Base-by-base conservation (phyloP, 306 rosid genomes). In the Prunus dulcis region DNA sequence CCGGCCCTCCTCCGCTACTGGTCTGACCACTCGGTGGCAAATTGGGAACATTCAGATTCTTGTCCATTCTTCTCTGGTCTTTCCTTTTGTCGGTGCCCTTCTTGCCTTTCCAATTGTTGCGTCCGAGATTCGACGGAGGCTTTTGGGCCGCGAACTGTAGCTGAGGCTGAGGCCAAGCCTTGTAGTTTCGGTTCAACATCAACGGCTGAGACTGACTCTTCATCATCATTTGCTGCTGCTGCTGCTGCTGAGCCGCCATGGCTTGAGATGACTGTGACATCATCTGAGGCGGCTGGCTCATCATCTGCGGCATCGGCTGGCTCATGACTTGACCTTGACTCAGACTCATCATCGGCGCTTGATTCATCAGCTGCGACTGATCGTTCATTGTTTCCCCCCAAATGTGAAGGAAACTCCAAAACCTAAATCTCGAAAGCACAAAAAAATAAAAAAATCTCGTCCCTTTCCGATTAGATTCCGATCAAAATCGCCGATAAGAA, bases 31-130 rank as follows among this genome's bases (percentile, higher is more conserved):
- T 61, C 20, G 79, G 50, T 1, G 80, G 19, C 9, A 78, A 12
- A 78, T 51, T 73, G 22, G 85, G 69, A 41, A 73, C 55, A n/a
- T 78, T 82, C 38, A 18, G 22, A 18, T 78, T 82, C 23, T 80
- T 87, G 0, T 87, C 98, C 82, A 82, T 76, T 81, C 97, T 85
- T 71, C 86, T 76, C 2, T 11, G 68, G 72, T 90, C 95, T 51
- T 78, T 86, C 74, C 96, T 88, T 82, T 89, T 90, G 76, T 89
- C 96, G 32, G 69, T 45, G 2, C 72, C 75, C 67, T 88, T 90
- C 85, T 90, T 91, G 2, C 96, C 93, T 84, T 83, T 94, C 97
- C 98, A 90, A 79, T 88, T 86, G 77, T 71, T 81, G 63, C 91
- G 83, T 23, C 89, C 86, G 6, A 53, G 81, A 25, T 81, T 81